Conservation (phyloP, 1,139 yeast genomes). For the Yamadazyma diospyri region DNA sequence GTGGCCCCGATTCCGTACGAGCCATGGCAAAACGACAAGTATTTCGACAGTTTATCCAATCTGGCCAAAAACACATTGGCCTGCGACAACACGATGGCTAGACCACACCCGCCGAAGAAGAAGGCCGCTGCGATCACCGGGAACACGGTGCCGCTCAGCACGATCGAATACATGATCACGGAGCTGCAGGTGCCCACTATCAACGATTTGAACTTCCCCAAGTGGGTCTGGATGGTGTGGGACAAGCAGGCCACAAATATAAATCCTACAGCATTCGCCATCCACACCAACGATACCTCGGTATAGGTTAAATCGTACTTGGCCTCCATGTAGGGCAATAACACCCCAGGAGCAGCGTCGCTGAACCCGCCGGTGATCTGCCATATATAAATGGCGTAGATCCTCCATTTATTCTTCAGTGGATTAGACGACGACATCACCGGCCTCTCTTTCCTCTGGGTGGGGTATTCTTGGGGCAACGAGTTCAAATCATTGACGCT, state of each 20-base stretch:
- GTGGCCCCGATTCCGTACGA: conserved; percentile 65
- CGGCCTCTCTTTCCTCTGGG: conserved; percentile 6
- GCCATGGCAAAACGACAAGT: conserved; percentile 56
- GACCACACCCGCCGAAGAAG: conserved; percentile 58
- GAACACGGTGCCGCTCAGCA: conserved; percentile 33
- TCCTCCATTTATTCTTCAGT: conserved; percentile 40
- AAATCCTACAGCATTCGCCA: conserved; percentile 43
- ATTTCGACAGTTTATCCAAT: conserved; percentile 45
- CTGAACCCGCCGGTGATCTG: conserved; percentile 32
- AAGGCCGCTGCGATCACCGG: conserved; percentile 49
- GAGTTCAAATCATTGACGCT: not conserved
- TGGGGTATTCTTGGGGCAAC: conserved; percentile 2
- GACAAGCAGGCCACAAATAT: conserved; percentile 39
- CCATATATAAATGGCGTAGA: conserved; percentile 42
- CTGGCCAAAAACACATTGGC: conserved; percentile 55
- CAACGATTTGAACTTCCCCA: conserved; percentile 39
- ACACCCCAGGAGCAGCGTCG: conserved; percentile 49
- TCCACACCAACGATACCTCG: conserved; percentile 43
- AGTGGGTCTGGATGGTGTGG: conserved; percentile 35
- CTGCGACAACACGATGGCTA: conserved; percentile 54
- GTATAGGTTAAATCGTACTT: conserved; percentile 35
- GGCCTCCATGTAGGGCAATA: conserved; percentile 41
- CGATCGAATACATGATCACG: conserved; percentile 36
- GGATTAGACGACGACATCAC: conserved; percentile 33
- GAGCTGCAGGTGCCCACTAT: conserved; percentile 34